phyloP scores from a whole-genome alignment of 179 eudicot genomes.

The Vitellaria paradoxa region DNA sequence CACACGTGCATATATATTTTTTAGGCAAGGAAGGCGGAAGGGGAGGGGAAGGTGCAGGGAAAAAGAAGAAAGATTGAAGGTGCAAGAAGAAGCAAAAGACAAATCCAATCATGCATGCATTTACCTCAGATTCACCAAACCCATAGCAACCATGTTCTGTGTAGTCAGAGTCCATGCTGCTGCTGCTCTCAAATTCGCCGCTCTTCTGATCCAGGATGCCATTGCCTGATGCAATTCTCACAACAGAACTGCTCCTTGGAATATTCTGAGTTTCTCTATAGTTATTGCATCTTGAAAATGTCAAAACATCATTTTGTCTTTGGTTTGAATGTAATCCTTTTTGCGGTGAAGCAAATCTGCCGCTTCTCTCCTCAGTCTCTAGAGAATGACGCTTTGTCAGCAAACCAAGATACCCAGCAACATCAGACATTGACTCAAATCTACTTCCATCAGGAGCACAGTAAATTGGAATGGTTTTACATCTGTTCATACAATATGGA shows the following conservation, averaged over 20 bases:
- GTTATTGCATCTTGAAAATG: conserved; percentile 26
- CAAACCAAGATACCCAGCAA: conserved; percentile 65
- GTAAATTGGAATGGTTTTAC: conserved; percentile 62
- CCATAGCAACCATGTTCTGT: conserved; percentile 31
- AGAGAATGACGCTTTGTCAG: conserved; percentile 25
- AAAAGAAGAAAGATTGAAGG: not conserved
- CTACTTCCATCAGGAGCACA: conserved; percentile 72
- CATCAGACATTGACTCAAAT: conserved; percentile 69
- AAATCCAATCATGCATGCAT: conserved; percentile 14
- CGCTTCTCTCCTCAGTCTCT: conserved; percentile 43
- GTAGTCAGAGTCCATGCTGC: conserved; percentile 22
- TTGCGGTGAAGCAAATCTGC: conserved; percentile 31
- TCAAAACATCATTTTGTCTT: conserved; percentile 32
- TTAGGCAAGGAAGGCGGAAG: not conserved
- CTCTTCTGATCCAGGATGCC: conserved; percentile 17
- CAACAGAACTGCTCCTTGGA: conserved; percentile 24
- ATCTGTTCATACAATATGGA: conserved; percentile 43
- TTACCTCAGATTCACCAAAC: conserved; percentile 40
- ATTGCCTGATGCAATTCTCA: conserved; percentile 24
- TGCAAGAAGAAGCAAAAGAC: not conserved
- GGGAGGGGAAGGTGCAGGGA: not conserved
- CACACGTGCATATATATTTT: not conserved
- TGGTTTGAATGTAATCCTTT: conserved; percentile 38
- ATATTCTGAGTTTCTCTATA: conserved; percentile 22
- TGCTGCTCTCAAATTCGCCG: not conserved